Conservation (phyloP, 805 yeast species). For the Candida taoyuanica region DNA sequence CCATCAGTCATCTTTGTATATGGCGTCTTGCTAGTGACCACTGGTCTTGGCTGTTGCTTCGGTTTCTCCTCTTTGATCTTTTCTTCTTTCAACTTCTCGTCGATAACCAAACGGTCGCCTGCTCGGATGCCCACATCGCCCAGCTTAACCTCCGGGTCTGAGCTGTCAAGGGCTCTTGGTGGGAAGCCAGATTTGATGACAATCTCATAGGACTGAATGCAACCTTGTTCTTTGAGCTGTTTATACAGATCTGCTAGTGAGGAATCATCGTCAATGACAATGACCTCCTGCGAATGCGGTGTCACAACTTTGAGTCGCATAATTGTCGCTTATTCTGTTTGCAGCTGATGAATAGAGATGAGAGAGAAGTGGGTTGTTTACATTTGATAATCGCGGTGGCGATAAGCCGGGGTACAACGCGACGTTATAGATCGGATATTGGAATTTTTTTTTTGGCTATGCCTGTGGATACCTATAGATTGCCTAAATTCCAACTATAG, state of each 20-base stretch:
- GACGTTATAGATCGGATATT: too few relatives aligned
- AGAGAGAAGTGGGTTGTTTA: background rate
- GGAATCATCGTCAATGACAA: conserved; percentile 35
- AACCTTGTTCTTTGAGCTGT: conserved; percentile 11
- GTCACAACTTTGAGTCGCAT: conserved; percentile 38
- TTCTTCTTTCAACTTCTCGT: conserved; percentile 3
- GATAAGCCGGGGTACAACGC: too few relatives aligned
- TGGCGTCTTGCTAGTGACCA: conserved; percentile 7
- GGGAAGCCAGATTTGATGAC: conserved; percentile 57
- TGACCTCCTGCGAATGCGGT: conserved; percentile 27
- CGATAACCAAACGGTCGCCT: conserved; percentile 56
- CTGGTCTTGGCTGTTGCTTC: background rate
- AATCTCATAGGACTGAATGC: conserved; percentile 7
- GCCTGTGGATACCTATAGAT: too few relatives aligned
- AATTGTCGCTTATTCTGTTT: background rate
- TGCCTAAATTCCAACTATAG: too few relatives aligned
- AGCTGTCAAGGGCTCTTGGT: conserved; percentile 41
- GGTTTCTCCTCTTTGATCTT: background rate
- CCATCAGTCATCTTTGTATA: conserved; percentile 22
- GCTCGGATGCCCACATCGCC: conserved; percentile 42
- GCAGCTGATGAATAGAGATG: too few relatives aligned
- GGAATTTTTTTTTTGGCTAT: too few relatives aligned
- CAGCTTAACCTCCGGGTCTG: conserved; percentile 24
- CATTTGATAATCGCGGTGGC: too few relatives aligned
- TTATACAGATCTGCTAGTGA: conserved; percentile 31